These are phyloP conservation scores for Cucurbita maxima DNA, from an alignment of 306 rosid species.

Conservation along the genomic window DNA sequence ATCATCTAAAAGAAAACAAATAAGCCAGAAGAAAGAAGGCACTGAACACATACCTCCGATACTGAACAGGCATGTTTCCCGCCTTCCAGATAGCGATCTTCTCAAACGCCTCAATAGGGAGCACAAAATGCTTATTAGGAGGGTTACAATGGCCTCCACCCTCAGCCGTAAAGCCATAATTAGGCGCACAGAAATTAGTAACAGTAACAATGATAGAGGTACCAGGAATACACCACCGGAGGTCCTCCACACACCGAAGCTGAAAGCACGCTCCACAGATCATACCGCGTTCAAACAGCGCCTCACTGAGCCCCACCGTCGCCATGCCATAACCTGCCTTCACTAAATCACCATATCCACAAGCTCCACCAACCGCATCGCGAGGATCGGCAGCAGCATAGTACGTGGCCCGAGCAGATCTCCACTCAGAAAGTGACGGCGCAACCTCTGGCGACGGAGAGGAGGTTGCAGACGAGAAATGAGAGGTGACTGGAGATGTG, in stretches of 20 bases:
- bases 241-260: constrained; percentile 66
- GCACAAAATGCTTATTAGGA: constrained; percentile 75
- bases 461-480: constrained; percentile 13
- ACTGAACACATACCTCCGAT: constrained; percentile 42
- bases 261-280: constrained; percentile 97
- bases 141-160: constrained; percentile 89
- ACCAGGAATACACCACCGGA: constrained; percentile 82
- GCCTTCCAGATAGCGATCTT: constrained; percentile 98
- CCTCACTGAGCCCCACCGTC: constrained; percentile 75
- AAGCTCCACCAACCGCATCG: constrained; percentile 78
- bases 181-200: constrained; percentile 85
- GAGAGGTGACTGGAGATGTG: constrained; percentile 28
- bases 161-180: constrained; percentile 63
- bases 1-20: background rate
- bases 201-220: constrained; percentile 78
- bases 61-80: constrained; percentile 87
- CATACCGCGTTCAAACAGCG: constrained; percentile 72
- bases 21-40: background rate
- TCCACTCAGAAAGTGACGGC: constrained; percentile 45
- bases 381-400: constrained; percentile 83
- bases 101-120: constrained; percentile 87
- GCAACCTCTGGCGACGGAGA: constrained; percentile 10
- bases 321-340: constrained; percentile 73
- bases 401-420: constrained; percentile 80
- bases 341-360: constrained; percentile 73